Base-by-base conservation (phyloP, 1,139 yeast genomes). In the Yamadazyma conglobata region DNA sequence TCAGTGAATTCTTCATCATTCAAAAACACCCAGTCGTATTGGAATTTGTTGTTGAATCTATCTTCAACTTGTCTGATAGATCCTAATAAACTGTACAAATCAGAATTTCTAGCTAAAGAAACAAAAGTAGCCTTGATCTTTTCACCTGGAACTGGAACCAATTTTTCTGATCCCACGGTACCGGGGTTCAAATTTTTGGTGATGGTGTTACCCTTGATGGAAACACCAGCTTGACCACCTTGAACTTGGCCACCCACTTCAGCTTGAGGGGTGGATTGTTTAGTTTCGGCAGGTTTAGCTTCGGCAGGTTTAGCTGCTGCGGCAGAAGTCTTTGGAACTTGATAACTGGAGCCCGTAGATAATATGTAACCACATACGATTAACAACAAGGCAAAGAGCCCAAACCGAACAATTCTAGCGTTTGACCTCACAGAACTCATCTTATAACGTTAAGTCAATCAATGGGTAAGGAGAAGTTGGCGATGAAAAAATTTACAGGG, bases 371-470 rank as follows among this genome's bases (percentile, higher is more conserved):
- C 81, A 48, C 81, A 75, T 14, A 69, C 58, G 32, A 79, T 60
- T 47, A 79, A 61, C 13, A 76, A 65, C 13, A 71, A 54, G 19
- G 84, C 83, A 49, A 78, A 73, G 27, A 77, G 64, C 24, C 73
- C 82, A 47, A 79, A 77, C 47, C 85, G 62, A 28, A 76, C 58
- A 42, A 78, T 50, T 47, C 85, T 70, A 38, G 84, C 80, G 51
- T 76, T 77, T 18, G 81, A 72, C 53, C 83, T 70, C 22, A 77
- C 50, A 16, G 25, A 12, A 28, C 31, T 18, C 31, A 28, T 28
- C 10, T 19, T 19, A 19, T 10, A 5, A 12, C 22, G 10, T 10
- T 10, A n/a, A 7, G 9, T 17, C 19, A 17, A 17, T 17, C 19
- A 17, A 9, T 9, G 9, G 19, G 19, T 9, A 17, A 17, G 9